phyloP scores from a whole-genome alignment of 1,284 basidiomycete genomes.

The Cryptococcus jaspeensis region DNA sequence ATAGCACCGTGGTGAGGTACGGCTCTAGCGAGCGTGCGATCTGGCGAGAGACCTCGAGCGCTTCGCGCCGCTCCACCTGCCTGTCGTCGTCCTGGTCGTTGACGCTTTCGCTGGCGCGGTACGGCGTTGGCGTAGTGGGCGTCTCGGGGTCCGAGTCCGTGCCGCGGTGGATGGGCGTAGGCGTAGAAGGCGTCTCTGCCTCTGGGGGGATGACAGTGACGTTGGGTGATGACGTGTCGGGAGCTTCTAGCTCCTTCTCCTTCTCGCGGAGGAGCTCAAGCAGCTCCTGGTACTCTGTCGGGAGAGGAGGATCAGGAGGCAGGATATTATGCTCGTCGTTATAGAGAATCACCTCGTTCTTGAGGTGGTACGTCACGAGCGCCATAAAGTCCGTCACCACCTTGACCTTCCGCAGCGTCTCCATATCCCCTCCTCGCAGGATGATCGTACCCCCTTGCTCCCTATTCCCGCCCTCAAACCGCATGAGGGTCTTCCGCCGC shows the following conservation, averaged over 20 bases:
- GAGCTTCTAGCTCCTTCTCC: conserved; percentile 4
- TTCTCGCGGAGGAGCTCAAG: conserved; percentile 22
- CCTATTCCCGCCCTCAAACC: conserved; percentile 89
- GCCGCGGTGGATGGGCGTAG: conserved; percentile 1
- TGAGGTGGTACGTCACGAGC: conserved; percentile 81
- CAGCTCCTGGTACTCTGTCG: conserved; percentile 38
- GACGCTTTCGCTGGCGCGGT: conserved; percentile 1
- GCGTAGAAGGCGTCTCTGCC: not conserved
- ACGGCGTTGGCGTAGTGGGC: conserved; percentile 15
- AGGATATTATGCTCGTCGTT: conserved; percentile 85
- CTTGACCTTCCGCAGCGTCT: conserved; percentile 80
- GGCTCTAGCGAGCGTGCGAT: conserved; percentile 74
- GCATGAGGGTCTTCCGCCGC: conserved; percentile 90
- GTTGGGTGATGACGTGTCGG: conserved; percentile 5
- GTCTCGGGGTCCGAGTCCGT: conserved; percentile 12
- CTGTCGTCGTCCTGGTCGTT: conserved; percentile 68
- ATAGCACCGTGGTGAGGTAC: conserved; percentile 80
- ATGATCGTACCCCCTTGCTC: conserved; percentile 94
- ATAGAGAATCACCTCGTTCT: conserved; percentile 91
- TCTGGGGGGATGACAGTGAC: conserved; percentile 1
- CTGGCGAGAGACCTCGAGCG: conserved; percentile 35
- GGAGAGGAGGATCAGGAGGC: conserved; percentile 54
- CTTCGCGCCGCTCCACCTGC: conserved; percentile 63
- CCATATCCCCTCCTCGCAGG: conserved; percentile 81
- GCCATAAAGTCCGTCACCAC: conserved; percentile 87